Evolutionary conservation across 441 rosid genomes (phyloP).

Genomic region (Populus hybrid): DNA sequence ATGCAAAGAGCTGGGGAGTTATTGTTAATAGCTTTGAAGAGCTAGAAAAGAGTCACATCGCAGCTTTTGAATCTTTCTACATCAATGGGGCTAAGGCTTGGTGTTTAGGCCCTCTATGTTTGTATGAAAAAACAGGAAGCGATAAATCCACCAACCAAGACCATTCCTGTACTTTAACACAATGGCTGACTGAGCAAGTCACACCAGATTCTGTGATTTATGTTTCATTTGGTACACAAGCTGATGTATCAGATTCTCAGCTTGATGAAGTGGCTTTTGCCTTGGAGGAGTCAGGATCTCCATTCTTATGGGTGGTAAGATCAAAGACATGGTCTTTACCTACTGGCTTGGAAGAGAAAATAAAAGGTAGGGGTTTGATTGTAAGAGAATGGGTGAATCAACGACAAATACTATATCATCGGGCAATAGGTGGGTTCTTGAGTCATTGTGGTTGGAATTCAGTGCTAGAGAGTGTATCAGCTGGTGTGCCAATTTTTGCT

Average conservation of each 20-base stretch:
- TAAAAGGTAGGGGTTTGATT: background rate
- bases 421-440: background rate
- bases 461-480: background rate
- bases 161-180: background rate
- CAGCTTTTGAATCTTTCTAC: background rate
- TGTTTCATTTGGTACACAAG: background rate
- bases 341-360: background rate
- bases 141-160: background rate
- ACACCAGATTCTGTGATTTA: background rate
- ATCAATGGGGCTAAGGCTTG: slow-evolving; percentile 22
- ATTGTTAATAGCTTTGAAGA: slow-evolving; percentile 37
- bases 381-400: background rate
- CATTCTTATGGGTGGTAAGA: background rate
- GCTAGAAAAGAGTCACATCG: slow-evolving; percentile 24
- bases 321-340: background rate
- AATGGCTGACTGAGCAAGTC: background rate
- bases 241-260: background rate
- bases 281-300: background rate
- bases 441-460: slow-evolving; percentile 4
- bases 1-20: slow-evolving; percentile 30
- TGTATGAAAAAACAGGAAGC: slow-evolving; percentile 7
- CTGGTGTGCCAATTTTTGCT: background rate
- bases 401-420: background rate
- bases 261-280: background rate
- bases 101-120: slow-evolving; percentile 33